A percentile compares a stretch with the other conserved stretches of the same genome.
These are phyloP conservation scores for Pleodorina starrii DNA, from an alignment of 139 green algal species.

Conservation along the genomic window DNA sequence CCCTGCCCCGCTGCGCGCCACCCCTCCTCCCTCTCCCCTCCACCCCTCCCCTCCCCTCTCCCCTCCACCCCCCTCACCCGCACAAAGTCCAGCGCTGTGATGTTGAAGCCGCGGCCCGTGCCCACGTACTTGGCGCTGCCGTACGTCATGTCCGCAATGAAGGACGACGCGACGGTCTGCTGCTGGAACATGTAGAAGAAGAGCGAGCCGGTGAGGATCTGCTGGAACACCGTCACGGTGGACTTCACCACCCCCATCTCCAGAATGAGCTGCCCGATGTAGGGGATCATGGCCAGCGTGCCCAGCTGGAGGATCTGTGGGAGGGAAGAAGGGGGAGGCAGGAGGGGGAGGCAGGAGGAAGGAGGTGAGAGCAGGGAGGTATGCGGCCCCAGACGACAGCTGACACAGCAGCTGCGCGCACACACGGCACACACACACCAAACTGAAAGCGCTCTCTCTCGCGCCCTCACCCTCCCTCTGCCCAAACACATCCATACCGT, in stretches of 20 bases:
- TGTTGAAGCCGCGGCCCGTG: conserved; percentile 68
- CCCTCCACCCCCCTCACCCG: conserved; percentile 34
- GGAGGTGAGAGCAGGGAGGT: too few species aligned
- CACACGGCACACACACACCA: too few species aligned
- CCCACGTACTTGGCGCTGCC: conserved; percentile 61
- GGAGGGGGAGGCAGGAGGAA: too few species aligned
- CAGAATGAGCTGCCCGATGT: conserved; percentile 66
- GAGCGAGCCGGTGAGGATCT: conserved; percentile 63
- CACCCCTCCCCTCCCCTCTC: too few species aligned
- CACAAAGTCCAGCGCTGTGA: conserved; percentile 65
- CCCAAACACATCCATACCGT: too few species aligned
- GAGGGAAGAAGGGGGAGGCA: too few species aligned
- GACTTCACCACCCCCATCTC: conserved; percentile 61
- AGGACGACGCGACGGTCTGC: conserved; percentile 47
- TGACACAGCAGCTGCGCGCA: too few species aligned
- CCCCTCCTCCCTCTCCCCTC: too few species aligned
- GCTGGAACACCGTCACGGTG: conserved; percentile 50
- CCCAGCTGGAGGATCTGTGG: conserved; percentile 63
- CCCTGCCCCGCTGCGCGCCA: too few species aligned
- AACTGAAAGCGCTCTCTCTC: too few species aligned
- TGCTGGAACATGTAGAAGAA: conserved; percentile 75
- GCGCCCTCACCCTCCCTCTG: too few species aligned
- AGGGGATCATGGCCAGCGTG: conserved; percentile 66
- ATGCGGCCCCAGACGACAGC: too few species aligned
- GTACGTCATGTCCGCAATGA: conserved; percentile 58